phyloP scores from a whole-genome alignment of 2,329 filamentous ascomycete species.

The Polychaeton citri region DNA sequence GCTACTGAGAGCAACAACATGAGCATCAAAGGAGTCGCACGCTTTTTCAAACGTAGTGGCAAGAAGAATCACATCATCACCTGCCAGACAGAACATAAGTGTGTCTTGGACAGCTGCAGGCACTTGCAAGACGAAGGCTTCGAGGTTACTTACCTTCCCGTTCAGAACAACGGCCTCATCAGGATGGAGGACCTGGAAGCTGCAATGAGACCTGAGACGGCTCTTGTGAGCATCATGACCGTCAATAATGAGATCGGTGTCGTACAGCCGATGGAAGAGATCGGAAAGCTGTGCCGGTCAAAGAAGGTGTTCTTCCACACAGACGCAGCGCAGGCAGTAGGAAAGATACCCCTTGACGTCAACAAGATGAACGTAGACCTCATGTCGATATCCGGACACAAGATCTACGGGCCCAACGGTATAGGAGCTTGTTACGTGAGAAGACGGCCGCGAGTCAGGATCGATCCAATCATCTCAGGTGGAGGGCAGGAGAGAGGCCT shows the following conservation, averaged over 20 bases:
- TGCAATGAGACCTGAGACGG: conserved; percentile 82
- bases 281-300: conserved; percentile 77
- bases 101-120: conserved; percentile 90
- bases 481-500: conserved; percentile 93
- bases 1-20: conserved; percentile 99
- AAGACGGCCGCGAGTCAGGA: conserved; percentile 77
- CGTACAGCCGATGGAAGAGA: conserved; percentile 90
- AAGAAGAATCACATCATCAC: conserved; percentile 99
- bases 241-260: conserved; percentile 99
- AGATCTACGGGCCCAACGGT: conserved; percentile 96
- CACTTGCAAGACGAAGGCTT: conserved; percentile 96
- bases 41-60: conserved; percentile 82
- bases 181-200: conserved; percentile 72
- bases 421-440: conserved; percentile 94
- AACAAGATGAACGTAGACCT: conserved; percentile 97
- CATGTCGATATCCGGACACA: conserved; percentile 98
- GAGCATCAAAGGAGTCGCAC: conserved; percentile 95
- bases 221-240: conserved; percentile 91
- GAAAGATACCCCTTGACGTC: conserved; percentile 92
- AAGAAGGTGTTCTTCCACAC: conserved; percentile 98
- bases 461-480: conserved; percentile 91
- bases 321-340: conserved; percentile 92
- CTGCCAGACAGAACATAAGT: conserved; percentile 96
- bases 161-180: conserved; percentile 74
- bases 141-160: conserved; percentile 91